Evolutionary conservation across 768 basidiomycete genomes (phyloP), one percentile per base, ranked within the genome.

Genomic region (Trametes meyenii): DNA sequence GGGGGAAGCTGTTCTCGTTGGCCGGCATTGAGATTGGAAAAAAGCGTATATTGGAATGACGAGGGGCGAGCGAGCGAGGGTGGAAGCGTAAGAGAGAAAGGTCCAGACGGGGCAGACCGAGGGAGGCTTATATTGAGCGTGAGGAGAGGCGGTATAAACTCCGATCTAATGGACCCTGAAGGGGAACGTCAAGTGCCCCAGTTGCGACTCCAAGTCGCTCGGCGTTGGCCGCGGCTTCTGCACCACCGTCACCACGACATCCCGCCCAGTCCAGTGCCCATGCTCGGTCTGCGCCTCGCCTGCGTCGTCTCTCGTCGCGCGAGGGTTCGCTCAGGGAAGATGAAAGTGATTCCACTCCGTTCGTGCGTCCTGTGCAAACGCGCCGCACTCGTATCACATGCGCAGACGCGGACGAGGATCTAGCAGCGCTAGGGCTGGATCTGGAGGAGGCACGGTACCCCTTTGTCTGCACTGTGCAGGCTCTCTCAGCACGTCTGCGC

Each of bases 1-100:
- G 88, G 40, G 78, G 81, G n/a, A 73, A 61, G 66, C 65, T 70
- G 50, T 74, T 60, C 52, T 56, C 55, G 68, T 66, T 63, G 60
- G 54, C 26, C 33, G 71, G 55, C 71, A 69, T 70, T n/a, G n/a
- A n/a, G n/a, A 45, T 26, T 52, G 29, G 21, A 55, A 42, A 54
- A 21, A 5, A n/a, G 46, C 40, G 39, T 58, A 52, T 60, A 58
- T 24, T 54, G 43, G 29, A 51, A 26, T 12, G 24, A 38, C 23
- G 51, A 45, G 59, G 50, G 36, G 16, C 50, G 14, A 26, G 29
- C 24, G 40, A 26, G 54, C 36, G 50, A 14, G 23, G 19, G 61
- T 19, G 55, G 17, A 53, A 45, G 58, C 26, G 58, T 23, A 58
- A 50, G 58, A 60, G 49, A 13, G 52, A 60, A 38, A 39, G 45